phyloP scores from a whole-genome alignment of 2,329 filamentous ascomycete genomes.

The Annulohypoxylon truncatum region DNA sequence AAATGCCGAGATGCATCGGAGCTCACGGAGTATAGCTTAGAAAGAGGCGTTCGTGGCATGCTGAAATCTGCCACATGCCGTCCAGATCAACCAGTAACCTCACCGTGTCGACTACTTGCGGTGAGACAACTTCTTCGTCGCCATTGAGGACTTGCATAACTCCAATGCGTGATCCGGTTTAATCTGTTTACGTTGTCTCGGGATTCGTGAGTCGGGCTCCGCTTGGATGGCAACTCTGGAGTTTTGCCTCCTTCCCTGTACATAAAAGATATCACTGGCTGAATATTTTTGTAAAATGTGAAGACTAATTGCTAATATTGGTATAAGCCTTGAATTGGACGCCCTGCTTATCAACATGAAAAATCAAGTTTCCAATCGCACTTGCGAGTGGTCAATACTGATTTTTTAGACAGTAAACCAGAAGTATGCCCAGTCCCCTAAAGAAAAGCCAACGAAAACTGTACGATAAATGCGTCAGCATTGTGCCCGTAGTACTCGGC shows the following conservation, averaged over 20 bases:
- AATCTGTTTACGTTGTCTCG: no score
- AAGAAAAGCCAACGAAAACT: neutral
- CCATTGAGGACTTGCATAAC: slow-evolving; percentile 46
- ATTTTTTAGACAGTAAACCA: neutral
- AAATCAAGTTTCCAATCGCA: neutral
- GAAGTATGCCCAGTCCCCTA: neutral
- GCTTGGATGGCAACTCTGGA: no score
- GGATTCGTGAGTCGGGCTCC: no score
- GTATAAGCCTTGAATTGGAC: neutral
- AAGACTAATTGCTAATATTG: neutral
- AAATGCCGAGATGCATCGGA: no score
- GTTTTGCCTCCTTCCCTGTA: neutral
- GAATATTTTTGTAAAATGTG: neutral
- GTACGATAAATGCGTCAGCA: neutral
- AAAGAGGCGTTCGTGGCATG: no score
- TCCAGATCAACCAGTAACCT: slow-evolving; percentile 44
- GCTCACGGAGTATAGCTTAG: no score
- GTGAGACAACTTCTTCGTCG: slow-evolving; percentile 48
- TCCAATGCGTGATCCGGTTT: slow-evolving; percentile 48
- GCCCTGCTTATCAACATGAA: neutral
- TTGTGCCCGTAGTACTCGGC: neutral
- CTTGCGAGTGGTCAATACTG: neutral
- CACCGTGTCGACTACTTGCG: slow-evolving; percentile 29
- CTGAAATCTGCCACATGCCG: slow-evolving; percentile 19
- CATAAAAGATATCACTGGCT: neutral